Conservation (phyloP, 345 rosid genomes). For the Lepidium sativum region DNA sequence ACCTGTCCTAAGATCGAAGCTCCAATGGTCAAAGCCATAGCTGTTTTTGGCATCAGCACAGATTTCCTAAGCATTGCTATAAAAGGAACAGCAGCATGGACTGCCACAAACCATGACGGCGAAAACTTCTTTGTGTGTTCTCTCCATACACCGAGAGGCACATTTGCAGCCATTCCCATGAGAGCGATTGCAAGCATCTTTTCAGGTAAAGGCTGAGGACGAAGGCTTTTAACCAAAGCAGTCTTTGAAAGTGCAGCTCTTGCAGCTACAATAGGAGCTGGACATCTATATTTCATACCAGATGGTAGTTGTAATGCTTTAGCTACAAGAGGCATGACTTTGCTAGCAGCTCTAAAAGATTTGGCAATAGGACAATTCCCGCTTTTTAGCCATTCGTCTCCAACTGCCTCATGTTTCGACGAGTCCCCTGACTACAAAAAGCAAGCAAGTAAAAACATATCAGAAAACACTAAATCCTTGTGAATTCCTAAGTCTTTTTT, state of each 20-base stretch:
- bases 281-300: slow-evolving; percentile 62
- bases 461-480: neutral
- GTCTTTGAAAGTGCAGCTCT: slow-evolving; percentile 81
- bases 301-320: slow-evolving; percentile 54
- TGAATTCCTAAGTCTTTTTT: neutral
- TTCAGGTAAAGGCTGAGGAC: slow-evolving; percentile 84
- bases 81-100: slow-evolving; percentile 93
- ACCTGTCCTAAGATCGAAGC: slow-evolving; percentile 84
- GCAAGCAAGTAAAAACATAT: neutral
- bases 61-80: slow-evolving; percentile 91
- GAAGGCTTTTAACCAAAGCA: slow-evolving; percentile 53
- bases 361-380: slow-evolving; percentile 91
- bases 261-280: slow-evolving; percentile 74
- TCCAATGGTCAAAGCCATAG: slow-evolving; percentile 80
- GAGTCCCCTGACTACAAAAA: slow-evolving; percentile 42
- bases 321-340: slow-evolving; percentile 65
- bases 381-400: slow-evolving; percentile 65
- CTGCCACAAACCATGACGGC: slow-evolving; percentile 68
- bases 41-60: slow-evolving; percentile 73
- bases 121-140: slow-evolving; percentile 87
- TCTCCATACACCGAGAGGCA: slow-evolving; percentile 80
- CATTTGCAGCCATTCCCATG: slow-evolving; percentile 80
- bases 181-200: slow-evolving; percentile 74
- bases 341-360: slow-evolving; percentile 68
- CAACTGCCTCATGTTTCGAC: slow-evolving; percentile 56